Evolutionary conservation across 2,329 filamentous ascomycete genomes (phyloP).

Genomic region (Alternaria longipes): DNA sequence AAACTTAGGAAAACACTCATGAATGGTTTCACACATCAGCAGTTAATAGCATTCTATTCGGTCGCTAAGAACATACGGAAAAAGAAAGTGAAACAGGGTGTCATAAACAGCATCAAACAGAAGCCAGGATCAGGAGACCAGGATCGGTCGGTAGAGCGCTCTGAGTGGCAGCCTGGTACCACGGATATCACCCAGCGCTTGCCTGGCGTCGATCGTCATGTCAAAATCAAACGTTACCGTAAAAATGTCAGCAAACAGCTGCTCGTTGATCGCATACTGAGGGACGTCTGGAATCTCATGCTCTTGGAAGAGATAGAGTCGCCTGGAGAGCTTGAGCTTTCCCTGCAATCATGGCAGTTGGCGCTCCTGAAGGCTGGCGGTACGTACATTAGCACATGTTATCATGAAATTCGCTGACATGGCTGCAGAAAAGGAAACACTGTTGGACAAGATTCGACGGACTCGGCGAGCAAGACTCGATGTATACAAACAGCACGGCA

Average conservation of each 20-base stretch:
- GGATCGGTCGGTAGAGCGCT: constrained; percentile 32
- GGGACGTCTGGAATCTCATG: constrained; percentile 44
- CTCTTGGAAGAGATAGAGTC: constrained; percentile 49
- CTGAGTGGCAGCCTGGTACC: constrained; percentile 46
- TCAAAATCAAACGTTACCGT: constrained; percentile 15
- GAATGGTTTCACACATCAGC: constrained; percentile 39
- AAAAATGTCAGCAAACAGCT: constrained; percentile 38
- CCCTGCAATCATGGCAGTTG: constrained; percentile 46
- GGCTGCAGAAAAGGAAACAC: constrained; percentile 26
- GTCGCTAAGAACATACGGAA: constrained; percentile 33
- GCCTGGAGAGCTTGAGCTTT: constrained; percentile 48
- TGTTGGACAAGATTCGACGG: constrained; percentile 41
- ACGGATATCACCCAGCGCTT: constrained; percentile 37
- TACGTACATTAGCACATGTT: constrained; percentile 10
- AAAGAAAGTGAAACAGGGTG: constrained; percentile 24
- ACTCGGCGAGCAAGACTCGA: constrained; percentile 44
- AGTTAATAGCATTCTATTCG: constrained; percentile 47
- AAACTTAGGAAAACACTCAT: constrained; percentile 36
- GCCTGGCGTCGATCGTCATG: constrained; percentile 29
- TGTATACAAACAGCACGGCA: constrained; percentile 30
- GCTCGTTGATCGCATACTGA: constrained; percentile 47
- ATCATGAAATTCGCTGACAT: constrained; percentile 9
- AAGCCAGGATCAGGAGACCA: constrained; percentile 17
- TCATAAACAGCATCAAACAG: constrained; percentile 28
- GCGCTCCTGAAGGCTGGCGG: constrained; percentile 41